Evolutionary conservation across 805 yeast species (phyloP), one percentile per base, ranked within the genome.

Genomic region (Pichia cephalocereana): DNA sequence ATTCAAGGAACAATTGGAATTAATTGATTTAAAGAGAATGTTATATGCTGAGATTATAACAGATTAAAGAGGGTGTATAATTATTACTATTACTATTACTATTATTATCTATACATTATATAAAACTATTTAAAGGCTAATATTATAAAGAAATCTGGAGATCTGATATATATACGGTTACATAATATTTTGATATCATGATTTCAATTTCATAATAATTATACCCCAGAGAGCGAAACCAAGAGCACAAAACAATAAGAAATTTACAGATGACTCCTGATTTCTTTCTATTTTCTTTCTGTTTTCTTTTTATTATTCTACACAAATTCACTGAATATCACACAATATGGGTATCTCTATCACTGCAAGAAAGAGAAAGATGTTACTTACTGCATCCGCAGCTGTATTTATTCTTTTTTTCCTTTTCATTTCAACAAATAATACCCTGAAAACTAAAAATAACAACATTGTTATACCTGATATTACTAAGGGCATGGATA

Each of bases 11-110:
- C 76, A 75, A 46, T 64, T 77, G 52, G 67, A 69, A 15, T 63
- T 75, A 43, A 68, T 65, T 18, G 82, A 78, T 51, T 67, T 77
- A 57, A 77, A 77, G 60, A 64, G 70, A 51, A 67, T 77, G 69
- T 60, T 77, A 46, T 77, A 72, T 55, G 74, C 74, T 10, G 82
- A 77, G 60, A 71, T 77, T 44, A 69, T 76, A 68, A 59, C 61
- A 5, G 53, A 55, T 43, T 60, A 34, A 46, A 15, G 6, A 23
- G 4, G 6, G 4, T 23, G 6, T 23, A 5, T 23, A 5, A 5
- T 23, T 23, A 5, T 5, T 23, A 23, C 26, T 23, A 23, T 3
- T 23, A 23, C 26, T 4, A 23, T 23, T 23, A 23, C 26, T 23
- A 23, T 23, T 23, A 23, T 23, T 23, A 23, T 23, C 5, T 23